A percentile compares a stretch with the other conserved stretches of the same genome.
These are phyloP conservation scores for Nissolia schottii DNA, from an alignment of 306 rosid genomes.

Conservation along the genomic window DNA sequence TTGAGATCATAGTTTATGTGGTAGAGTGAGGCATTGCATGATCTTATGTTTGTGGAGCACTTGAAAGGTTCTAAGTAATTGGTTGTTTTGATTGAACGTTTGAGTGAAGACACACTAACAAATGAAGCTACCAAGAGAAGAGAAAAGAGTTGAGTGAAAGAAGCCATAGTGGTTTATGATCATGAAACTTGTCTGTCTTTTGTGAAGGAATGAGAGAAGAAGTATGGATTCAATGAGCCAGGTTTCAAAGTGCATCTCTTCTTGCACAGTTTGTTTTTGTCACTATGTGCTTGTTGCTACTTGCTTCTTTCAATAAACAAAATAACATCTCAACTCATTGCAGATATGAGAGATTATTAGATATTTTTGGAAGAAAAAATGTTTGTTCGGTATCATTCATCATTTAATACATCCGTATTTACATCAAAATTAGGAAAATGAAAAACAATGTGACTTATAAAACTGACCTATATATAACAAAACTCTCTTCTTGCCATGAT, in stretches of 20 bases:
- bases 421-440: too few species aligned
- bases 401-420: too few species aligned
- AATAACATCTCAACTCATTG: neutral
- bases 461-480: too few species aligned
- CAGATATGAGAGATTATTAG: too few species aligned
- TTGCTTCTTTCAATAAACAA: slow-evolving; percentile 25
- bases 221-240: neutral
- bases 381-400: too few species aligned
- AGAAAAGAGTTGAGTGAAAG: slow-evolving; percentile 25
- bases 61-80: slow-evolving; percentile 36
- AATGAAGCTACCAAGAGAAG: slow-evolving; percentile 24
- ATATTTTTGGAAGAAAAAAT: too few species aligned
- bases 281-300: slow-evolving; percentile 22
- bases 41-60: slow-evolving; percentile 35
- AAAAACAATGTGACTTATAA: too few species aligned
- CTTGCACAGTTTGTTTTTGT: slow-evolving; percentile 13
- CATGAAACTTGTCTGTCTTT: slow-evolving; percentile 20
- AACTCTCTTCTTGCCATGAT: too few species aligned
- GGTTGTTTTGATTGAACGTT: too few species aligned
- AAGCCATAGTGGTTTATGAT: slow-evolving; percentile 51
- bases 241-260: neutral
- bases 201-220: slow-evolving; percentile 8
- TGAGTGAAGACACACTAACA: slow-evolving; percentile 2
- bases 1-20: slow-evolving; percentile 23
- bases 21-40: slow-evolving; percentile 63